Conservation (phyloP, 345 rosid genomes). For the Eucalyptus regnans region DNA sequence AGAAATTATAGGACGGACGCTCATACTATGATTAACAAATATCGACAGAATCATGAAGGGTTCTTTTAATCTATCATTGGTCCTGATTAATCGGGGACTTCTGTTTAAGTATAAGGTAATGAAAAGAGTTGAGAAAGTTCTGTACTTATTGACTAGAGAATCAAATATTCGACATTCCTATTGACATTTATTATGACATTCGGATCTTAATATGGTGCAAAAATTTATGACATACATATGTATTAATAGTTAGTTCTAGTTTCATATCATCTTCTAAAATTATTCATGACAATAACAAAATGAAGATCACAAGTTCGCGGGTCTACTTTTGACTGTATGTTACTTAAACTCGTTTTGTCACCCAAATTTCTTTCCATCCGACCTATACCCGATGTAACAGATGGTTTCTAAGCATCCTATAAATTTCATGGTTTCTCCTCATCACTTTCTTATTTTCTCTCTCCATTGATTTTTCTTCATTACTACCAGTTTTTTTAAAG, state of each 20-base stretch:
- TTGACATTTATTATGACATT: neutral
- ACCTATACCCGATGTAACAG: neutral
- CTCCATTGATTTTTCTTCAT: neutral
- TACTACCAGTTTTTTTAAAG: neutral
- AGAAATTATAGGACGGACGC: neutral
- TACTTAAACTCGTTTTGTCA: neutral
- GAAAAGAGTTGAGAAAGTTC: too few species aligned
- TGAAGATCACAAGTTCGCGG: neutral
- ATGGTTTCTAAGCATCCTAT: neutral
- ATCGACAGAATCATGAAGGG: neutral
- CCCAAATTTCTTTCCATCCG: neutral
- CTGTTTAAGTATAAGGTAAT: too few species aligned
- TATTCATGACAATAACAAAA: neutral
- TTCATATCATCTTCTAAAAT: too few species aligned
- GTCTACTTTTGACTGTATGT: neutral
- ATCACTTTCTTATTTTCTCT: neutral
- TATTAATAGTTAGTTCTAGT: too few species aligned
- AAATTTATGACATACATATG: neutral
- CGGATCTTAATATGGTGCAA: neutral
- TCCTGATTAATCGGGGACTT: too few species aligned
- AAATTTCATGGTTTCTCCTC: neutral
- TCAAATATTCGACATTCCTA: neutral
- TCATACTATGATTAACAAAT: neutral
- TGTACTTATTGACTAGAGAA: neutral
- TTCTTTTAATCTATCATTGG: too few species aligned